Evolutionary conservation across 192 early-diverging fungal genomes (phyloP).

Genomic region (Neocallimastix lanati): DNA sequence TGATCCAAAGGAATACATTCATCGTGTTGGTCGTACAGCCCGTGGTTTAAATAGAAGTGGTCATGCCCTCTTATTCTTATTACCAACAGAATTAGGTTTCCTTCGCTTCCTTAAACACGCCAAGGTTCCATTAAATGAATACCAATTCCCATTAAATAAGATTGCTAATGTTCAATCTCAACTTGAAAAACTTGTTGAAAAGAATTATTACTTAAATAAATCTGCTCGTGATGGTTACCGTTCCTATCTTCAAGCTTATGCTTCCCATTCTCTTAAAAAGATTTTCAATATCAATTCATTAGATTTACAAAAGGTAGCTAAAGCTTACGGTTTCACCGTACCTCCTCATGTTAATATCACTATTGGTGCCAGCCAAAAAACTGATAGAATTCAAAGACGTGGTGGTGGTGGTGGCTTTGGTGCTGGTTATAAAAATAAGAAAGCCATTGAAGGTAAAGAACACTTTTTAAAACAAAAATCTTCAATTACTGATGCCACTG

Average conservation of each 20-base stretch:
- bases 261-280: conserved; percentile 85
- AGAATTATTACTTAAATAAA: conserved; percentile 95
- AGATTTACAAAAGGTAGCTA: conserved; percentile 80
- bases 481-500: neutral
- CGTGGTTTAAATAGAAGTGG: conserved; percentile 67
- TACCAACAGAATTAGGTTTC: conserved; percentile 87
- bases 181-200: conserved; percentile 90
- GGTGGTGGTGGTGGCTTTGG: neutral
- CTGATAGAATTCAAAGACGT: conserved; percentile 1
- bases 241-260: conserved; percentile 88
- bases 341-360: conserved; percentile 80
- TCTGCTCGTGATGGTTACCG: conserved; percentile 91
- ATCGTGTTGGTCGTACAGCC: conserved; percentile 90
- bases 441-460: conserved; percentile 3
- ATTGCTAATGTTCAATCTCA: conserved; percentile 88
- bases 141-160: conserved; percentile 87
- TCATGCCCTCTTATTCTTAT: conserved; percentile 82
- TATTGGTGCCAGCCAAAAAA: conserved; percentile 1
- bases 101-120: conserved; percentile 93
- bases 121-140: conserved; percentile 97
- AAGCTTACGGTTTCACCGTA: conserved; percentile 87
- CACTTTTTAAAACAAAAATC: conserved; percentile 5
- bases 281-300: conserved; percentile 84
- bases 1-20: conserved; percentile 95
- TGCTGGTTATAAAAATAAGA: conserved; percentile 5